Base-by-base conservation (phyloP, 1,284 basidiomycete species). In the Afroboletus lepidellus region DNA sequence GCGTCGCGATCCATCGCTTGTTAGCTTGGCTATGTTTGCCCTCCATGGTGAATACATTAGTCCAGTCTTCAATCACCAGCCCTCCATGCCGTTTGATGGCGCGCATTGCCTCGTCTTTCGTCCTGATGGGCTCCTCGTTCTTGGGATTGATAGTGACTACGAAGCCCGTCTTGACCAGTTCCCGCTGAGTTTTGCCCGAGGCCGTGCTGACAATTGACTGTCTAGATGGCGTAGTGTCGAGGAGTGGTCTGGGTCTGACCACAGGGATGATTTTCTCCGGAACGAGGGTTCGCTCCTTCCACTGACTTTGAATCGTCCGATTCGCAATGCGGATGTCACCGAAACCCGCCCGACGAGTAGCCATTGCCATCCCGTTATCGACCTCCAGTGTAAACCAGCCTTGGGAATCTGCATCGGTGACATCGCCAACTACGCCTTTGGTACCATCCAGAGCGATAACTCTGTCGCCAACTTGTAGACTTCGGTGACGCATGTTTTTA, bases 1-100 rank as follows among this genome's bases (percentile, higher is more conserved):
- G 69, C 9, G 68, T 64, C 27, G 80, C 74, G 18, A 74, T 60
- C 83, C 84, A 87, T 38, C 80, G 76, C 48, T 77, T 77, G 50
- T 72, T 73, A 38, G 66, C 61, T 7, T 71, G 61, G 13, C 57
- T 63, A 54, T 78, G 71, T 32, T 69, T 70, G 9, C 84, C 81
- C 20, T 80, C 74, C 72, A 86, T 74, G n/a, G 69, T 65, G 61
- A 90, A 78, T n/a, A 92, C 65, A n/a, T 74, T 74, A 13, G 75
- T 70, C 81, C 89, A 86, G 53, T 88, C 80, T 11, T 84, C 79
- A 20, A 86, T 66, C 5, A 90, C 74, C 3, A 69, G 65, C 4
- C 86, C 92, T 0, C 88, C 89, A 15, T 75, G 66, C 4, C 62
- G 64, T 56, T 72, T 75, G 58, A 93, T 80, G 2, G 67, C 68